Conservation (phyloP, 306 rosid genomes). For the Echinosophora koreensis region DNA sequence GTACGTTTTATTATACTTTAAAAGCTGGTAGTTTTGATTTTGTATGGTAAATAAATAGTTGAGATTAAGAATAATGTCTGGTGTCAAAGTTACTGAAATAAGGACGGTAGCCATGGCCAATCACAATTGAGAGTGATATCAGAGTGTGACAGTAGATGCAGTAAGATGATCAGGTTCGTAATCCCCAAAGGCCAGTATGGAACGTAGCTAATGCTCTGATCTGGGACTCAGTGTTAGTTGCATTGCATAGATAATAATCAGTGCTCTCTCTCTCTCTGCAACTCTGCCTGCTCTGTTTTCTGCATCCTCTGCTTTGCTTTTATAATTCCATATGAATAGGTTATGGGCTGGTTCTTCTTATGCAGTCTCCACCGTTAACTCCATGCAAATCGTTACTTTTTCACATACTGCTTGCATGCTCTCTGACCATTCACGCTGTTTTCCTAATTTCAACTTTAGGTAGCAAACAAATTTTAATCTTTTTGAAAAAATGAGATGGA, state of each 20-base stretch:
- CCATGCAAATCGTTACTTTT: conserved; percentile 45
- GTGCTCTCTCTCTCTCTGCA: not conserved
- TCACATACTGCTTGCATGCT: too few relatives aligned
- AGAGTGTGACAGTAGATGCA: conserved; percentile 36
- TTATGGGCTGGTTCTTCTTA: conserved; percentile 50
- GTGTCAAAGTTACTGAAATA: not conserved
- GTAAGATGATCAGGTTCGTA: conserved; percentile 46
- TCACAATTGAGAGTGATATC: conserved; percentile 34
- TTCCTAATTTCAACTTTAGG: too few relatives aligned
- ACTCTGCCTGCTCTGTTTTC: conserved; percentile 21
- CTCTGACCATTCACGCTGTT: too few relatives aligned
- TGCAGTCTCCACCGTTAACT: conserved; percentile 58
- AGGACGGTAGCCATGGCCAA: conserved; percentile 24
- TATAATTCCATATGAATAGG: conserved; percentile 46
- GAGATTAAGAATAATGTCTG: too few relatives aligned
- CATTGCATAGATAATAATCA: not conserved
- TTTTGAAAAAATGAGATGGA: too few relatives aligned
- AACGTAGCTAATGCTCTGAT: conserved; percentile 21
- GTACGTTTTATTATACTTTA: too few relatives aligned
- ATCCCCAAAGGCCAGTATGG: conserved; percentile 48
- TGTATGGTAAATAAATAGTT: too few relatives aligned
- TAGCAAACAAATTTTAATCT: too few relatives aligned
- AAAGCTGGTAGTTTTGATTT: too few relatives aligned
- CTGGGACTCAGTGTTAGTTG: conserved; percentile 30
- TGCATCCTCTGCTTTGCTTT: conserved; percentile 33